A percentile compares a stretch with the other conserved stretches of the same genome.
Conservation (phyloP, 352 stramenopile genomes). For the Phytopythium sindhum region DNA sequence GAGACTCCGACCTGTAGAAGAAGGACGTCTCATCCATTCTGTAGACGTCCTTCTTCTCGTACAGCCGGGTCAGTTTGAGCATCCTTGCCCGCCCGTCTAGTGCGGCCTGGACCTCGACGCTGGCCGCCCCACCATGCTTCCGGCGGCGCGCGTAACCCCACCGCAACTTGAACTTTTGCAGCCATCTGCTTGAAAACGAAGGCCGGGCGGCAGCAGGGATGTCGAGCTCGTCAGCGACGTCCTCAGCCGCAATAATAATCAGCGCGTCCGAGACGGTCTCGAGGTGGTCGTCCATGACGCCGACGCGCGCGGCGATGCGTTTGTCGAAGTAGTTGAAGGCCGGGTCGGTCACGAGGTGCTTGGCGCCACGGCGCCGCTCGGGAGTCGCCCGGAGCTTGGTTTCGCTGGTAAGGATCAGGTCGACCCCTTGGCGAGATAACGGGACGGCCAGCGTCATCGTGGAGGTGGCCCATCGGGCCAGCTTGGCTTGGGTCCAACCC, state of each 20-base stretch:
- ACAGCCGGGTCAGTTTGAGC: constrained; percentile 4
- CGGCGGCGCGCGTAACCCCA: too few species aligned
- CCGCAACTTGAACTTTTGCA: constrained; percentile 1
- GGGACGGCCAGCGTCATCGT: not conserved
- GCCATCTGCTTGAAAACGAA: not conserved
- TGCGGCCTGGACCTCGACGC: not conserved
- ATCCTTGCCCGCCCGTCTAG: not conserved
- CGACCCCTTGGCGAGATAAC: not conserved
- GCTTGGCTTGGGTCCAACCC: not conserved
- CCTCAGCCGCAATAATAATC: not conserved
- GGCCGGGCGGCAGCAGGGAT: not conserved
- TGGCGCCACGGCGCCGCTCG: too few species aligned
- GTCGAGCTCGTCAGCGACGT: too few species aligned
- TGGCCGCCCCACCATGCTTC: constrained; percentile 11
- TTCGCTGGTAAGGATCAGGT: not conserved
- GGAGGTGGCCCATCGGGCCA: not conserved
- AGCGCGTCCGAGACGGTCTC: not conserved
- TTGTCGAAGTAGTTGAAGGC: too few species aligned
- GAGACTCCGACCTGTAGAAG: constrained; percentile 6
- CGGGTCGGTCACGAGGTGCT: too few species aligned
- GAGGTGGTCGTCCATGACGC: not conserved
- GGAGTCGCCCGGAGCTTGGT: too few species aligned
- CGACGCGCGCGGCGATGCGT: not conserved
- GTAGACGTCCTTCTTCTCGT: constrained; percentile 10
- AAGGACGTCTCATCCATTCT: too few species aligned